Evolutionary conservation across 257 asterid species (phyloP).

Genomic region (Capsicum baccatum): DNA sequence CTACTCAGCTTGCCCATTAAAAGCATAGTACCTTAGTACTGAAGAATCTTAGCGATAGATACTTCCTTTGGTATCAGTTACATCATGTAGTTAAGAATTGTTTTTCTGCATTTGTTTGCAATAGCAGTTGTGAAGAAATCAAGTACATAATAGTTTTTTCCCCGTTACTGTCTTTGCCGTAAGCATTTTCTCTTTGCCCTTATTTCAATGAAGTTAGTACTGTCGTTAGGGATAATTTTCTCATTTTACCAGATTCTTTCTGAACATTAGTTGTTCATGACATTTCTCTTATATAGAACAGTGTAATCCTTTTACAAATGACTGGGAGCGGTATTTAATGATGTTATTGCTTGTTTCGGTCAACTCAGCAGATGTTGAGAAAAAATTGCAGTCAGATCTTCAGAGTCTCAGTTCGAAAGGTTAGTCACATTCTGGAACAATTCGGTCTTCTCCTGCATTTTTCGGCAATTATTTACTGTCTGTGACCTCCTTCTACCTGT

Average conservation of each 20-base stretch:
- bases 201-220: not conserved
- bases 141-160: not conserved
- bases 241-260: not conserved
- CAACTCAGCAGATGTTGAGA: constrained; percentile 53
- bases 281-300: not conserved
- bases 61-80: not conserved
- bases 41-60: constrained; percentile 1
- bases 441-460: not conserved
- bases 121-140: not conserved
- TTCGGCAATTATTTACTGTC: not conserved
- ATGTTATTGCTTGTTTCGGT: constrained; percentile 45
- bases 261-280: not conserved
- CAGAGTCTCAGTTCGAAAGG: constrained; percentile 74
- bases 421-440: constrained; percentile 37
- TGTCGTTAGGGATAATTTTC: not conserved
- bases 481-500: not conserved
- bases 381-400: constrained; percentile 72
- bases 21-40: not conserved
- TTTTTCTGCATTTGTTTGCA: not conserved
- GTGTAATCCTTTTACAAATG: not conserved
- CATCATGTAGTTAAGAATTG: not conserved
- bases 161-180: not conserved
- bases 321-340: not conserved
- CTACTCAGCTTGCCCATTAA: constrained; percentile 12
- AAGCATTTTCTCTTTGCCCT: not conserved